Base-by-base conservation (phyloP, 306 rosid species). In the Canavalia ensiformis region DNA sequence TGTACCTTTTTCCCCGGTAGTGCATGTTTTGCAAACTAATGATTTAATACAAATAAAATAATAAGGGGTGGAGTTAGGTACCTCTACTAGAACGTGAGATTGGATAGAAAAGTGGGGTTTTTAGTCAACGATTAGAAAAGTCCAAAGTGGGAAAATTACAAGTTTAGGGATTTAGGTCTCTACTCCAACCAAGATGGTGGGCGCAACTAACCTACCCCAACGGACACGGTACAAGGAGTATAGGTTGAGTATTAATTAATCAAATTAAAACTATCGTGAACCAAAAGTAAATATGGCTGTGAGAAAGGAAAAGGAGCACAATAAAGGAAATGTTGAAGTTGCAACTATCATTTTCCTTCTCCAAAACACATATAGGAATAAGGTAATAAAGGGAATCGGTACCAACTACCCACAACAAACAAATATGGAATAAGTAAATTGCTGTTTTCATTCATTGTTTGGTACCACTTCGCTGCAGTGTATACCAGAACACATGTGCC, bases 51-150 rank as follows among this genome's bases (percentile, higher is more conserved):
- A 35, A 57, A 58, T 35, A 56, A 7, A 30, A 41, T 8, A 72
- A 72, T 2, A 28, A 7, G 54, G 6, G 42, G 4, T 74, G 46
- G 52, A 29, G 70, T 67, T 79, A 74, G 54, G 42, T 58, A 31
- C 50, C 50, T 31, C 6, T 39, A n/a, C 33, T 29, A n/a, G 25
- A 37, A 49, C 47, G 51, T n/a, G 42, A 67, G 34, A n/a, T 66
- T 68, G 73, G 63, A 33, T 59, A 10, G 35, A 29, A 58, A 41
- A 41, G 10, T 47, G 3, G 6, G 51, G 8, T 62, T 62, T 59
- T 1, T 6, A 67, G 84, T 81, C 84, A 81, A 72, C 10, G 42
- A 13, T 56, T 66, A 37, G 64, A 68, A 18, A 52, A 75, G 65
- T 71, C 52, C 42, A 29, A 52, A 52, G 13, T 54, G 72, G 39